These are phyloP conservation scores for Blechomonas ayalai DNA, from an alignment of 208 protist species.

Conservation along the genomic window DNA sequence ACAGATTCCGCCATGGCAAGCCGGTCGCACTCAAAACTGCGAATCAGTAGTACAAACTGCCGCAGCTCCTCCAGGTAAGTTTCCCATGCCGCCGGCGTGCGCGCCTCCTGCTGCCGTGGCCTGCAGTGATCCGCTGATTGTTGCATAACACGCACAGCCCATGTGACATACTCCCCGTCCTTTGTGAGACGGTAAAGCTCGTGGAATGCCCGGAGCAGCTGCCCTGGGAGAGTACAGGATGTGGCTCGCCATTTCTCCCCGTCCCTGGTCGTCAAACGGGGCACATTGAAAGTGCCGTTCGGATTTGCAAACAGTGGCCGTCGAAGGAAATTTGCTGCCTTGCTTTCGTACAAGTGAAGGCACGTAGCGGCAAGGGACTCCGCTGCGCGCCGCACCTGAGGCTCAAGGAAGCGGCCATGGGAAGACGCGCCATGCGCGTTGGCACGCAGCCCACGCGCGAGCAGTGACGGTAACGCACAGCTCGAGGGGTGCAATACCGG, in stretches of 20 bases:
- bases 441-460: slow-evolving; percentile 18
- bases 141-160: slow-evolving; percentile 32
- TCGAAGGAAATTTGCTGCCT: too few relatives aligned
- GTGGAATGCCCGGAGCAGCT: slow-evolving; percentile 22
- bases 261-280: too few relatives aligned
- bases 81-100: background rate
- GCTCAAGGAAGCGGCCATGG: slow-evolving; percentile 3
- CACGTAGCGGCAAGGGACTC: slow-evolving; percentile 43
- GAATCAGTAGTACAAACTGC: slow-evolving; percentile 4
- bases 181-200: slow-evolving; percentile 29
- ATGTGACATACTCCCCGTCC: slow-evolving; percentile 35
- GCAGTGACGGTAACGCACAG: slow-evolving; percentile 13
- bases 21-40: slow-evolving; percentile 6
- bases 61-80: slow-evolving; percentile 3
- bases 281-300: too few relatives aligned
- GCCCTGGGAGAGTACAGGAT: slow-evolving; percentile 10
- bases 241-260: too few relatives aligned
- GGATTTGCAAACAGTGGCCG: too few relatives aligned
- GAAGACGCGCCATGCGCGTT: slow-evolving; percentile 13
- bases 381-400: slow-evolving; percentile 14
- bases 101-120: background rate
- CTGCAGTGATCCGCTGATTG: slow-evolving; percentile 8
- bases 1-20: too few relatives aligned
- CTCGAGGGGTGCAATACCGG: slow-evolving; percentile 13
- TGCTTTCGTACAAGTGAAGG: too few relatives aligned